A percentile compares a stretch with the other conserved stretches of the same genome.
Conservation (phyloP, 2,329 filamentous ascomycete species). For the Neonectria hederae region DNA sequence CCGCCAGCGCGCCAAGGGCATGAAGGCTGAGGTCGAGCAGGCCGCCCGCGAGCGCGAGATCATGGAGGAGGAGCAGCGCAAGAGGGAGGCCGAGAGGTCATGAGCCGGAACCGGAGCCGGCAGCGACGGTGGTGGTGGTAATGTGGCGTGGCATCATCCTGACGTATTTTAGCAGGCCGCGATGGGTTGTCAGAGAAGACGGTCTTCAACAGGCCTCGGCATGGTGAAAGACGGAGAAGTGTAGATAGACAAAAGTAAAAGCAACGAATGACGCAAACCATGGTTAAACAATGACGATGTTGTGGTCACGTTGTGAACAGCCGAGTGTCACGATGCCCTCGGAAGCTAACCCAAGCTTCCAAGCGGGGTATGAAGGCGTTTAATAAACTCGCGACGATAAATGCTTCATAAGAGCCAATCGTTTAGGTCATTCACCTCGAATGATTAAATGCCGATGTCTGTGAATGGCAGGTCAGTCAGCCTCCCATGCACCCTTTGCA, state of each 20-base stretch:
- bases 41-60: conserved; percentile 69
- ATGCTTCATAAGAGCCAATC: not conserved
- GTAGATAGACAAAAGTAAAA: conserved; percentile 3
- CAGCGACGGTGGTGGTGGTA: conserved; percentile 12
- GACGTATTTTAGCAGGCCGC: not conserved
- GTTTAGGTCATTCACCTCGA: not conserved
- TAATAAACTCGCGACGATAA: not conserved
- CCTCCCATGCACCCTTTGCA: not conserved
- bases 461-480: not conserved
- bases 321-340: not conserved
- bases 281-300: not conserved
- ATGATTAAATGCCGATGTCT: not conserved
- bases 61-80: conserved; percentile 66
- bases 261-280: conserved; percentile 3
- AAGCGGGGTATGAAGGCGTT: not conserved
- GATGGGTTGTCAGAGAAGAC: not conserved
- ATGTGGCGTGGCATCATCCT: conserved; percentile 4
- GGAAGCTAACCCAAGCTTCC: not conserved
- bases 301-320: not conserved
- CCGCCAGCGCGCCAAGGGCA: conserved; percentile 86
- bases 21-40: conserved; percentile 82
- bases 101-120: conserved; percentile 5
- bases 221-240: conserved; percentile 9
- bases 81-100: conserved; percentile 55
- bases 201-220: conserved; percentile 41